These are phyloP conservation scores for Lachnellula cervina DNA, from an alignment of 2,329 filamentous ascomycete genomes.

Conservation along the genomic window DNA sequence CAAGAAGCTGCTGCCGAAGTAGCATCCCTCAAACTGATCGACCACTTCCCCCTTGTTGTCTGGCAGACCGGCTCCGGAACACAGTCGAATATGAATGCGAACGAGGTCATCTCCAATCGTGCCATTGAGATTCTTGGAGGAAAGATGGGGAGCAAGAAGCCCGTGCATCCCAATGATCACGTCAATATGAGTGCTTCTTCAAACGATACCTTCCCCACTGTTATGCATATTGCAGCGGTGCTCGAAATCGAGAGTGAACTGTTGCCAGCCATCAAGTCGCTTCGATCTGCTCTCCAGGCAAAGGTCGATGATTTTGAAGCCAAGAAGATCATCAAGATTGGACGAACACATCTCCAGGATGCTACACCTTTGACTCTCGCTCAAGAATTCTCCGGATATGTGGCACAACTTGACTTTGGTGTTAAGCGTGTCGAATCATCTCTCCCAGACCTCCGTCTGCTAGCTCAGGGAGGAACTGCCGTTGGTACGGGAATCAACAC, in stretches of 20 bases:
- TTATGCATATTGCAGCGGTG: conserved; percentile 98
- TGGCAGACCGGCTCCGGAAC: conserved; percentile 99
- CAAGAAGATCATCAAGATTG: conserved; percentile 96
- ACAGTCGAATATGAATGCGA: conserved; percentile 99
- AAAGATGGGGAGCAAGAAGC: conserved; percentile 92
- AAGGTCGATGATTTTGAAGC: conserved; percentile 85
- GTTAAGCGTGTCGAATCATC: conserved; percentile 80
- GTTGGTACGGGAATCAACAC: conserved; percentile 98
- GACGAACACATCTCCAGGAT: conserved; percentile 94
- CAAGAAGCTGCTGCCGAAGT: conserved; percentile 93
- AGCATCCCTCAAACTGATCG: conserved; percentile 84
- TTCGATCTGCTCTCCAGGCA: conserved; percentile 77
- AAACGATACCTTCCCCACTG: conserved; percentile 98
- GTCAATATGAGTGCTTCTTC: conserved; percentile 99
- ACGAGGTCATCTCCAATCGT: conserved; percentile 99
- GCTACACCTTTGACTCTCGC: conserved; percentile 92
- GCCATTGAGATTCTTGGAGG: conserved; percentile 97
- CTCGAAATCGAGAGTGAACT: conserved; percentile 85
- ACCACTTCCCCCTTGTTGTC: conserved; percentile 97
- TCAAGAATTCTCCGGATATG: conserved; percentile 97
- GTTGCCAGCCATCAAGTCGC: conserved; percentile 73
- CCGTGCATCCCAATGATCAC: conserved; percentile 98
- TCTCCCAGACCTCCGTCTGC: conserved; percentile 76
- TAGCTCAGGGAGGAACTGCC: conserved; percentile 93
- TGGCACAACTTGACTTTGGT: conserved; percentile 87